Percentiles rank a stretch among this genome's conserved stretches.
Evolutionary conservation across 805 yeast species (phyloP).

Genomic region (Yueomyces sinensis): DNA sequence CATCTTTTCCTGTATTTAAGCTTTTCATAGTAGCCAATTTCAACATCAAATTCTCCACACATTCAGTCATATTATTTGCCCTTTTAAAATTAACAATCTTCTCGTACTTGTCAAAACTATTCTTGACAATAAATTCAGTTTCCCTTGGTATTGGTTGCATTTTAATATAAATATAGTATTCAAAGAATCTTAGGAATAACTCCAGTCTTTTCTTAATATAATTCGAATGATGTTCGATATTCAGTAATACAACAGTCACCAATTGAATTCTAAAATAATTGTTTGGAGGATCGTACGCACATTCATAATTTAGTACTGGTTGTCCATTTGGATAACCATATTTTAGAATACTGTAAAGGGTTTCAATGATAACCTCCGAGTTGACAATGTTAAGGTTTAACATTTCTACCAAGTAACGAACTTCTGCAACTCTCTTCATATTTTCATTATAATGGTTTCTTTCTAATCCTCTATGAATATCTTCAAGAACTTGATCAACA

Average conservation of each 20-base stretch:
- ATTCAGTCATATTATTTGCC: conserved; percentile 26
- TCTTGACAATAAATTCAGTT: conserved; percentile 37
- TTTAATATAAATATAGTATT: conserved; percentile 57
- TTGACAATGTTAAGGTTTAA: conserved; percentile 35
- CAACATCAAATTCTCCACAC: conserved; percentile 9
- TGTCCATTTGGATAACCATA: conserved; percentile 51
- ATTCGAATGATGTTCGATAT: conserved; percentile 12
- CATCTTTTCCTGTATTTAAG: neutral
- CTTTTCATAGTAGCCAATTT: conserved; percentile 8
- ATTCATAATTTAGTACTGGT: conserved; percentile 32
- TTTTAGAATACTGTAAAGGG: conserved; percentile 43
- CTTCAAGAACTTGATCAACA: conserved; percentile 53
- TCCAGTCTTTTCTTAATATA: conserved; percentile 19
- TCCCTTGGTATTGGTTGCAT: conserved; percentile 51
- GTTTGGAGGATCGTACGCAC: conserved; percentile 45
- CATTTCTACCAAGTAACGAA: conserved; percentile 46
- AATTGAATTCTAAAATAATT: conserved; percentile 63
- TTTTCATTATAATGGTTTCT: conserved; percentile 43
- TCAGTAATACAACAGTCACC: conserved; percentile 30
- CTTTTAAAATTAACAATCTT: conserved; percentile 20
- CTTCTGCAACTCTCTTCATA: conserved; percentile 47
- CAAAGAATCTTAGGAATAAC: conserved; percentile 45
- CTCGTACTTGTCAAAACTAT: conserved; percentile 24
- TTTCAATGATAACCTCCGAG: conserved; percentile 33
- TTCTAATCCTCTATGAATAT: conserved; percentile 54